Conservation (phyloP, 306 rosid species). For the Potentilla sterilis region DNA sequence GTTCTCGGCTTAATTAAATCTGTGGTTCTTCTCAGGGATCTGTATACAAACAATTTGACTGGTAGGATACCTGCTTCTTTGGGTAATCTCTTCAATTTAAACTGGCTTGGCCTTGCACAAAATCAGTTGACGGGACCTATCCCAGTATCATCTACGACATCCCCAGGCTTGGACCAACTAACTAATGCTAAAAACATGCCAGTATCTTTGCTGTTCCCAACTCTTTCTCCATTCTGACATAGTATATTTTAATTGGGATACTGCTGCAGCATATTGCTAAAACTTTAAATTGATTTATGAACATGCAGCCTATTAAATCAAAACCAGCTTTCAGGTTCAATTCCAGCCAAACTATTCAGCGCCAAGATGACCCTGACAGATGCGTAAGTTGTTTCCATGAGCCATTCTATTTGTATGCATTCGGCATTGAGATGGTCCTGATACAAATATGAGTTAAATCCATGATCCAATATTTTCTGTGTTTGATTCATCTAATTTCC, state of each 20-base stretch:
- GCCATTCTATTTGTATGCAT: constrained; percentile 7
- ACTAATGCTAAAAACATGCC: constrained; percentile 79
- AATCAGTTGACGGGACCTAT: constrained; percentile 61
- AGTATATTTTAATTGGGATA: not conserved
- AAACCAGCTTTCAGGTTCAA: constrained; percentile 80
- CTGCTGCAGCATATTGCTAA: not conserved
- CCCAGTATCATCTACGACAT: constrained; percentile 56
- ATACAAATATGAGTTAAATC: constrained; percentile 68
- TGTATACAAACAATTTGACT: constrained; percentile 71
- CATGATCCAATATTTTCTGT: not conserved
- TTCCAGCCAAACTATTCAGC: constrained; percentile 61
- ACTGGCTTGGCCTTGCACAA: constrained; percentile 77
- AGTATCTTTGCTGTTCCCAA: constrained; percentile 22
- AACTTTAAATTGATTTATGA: not conserved
- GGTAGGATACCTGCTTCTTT: constrained; percentile 75
- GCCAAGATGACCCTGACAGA: constrained; percentile 71
- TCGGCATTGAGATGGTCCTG: constrained; percentile 64
- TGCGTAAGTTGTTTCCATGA: constrained; percentile 49
- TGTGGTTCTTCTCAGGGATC: constrained; percentile 52
- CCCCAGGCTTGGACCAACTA: constrained; percentile 83
- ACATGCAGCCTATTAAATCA: constrained; percentile 80
- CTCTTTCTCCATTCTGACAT: not conserved
- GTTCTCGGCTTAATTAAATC: not conserved
- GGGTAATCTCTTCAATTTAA: constrained; percentile 81
- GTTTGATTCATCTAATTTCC: constrained; percentile 7